These are phyloP conservation scores for Annulohypoxylon truncatum DNA, from an alignment of 2,329 filamentous ascomycete genomes.

Conservation along the genomic window DNA sequence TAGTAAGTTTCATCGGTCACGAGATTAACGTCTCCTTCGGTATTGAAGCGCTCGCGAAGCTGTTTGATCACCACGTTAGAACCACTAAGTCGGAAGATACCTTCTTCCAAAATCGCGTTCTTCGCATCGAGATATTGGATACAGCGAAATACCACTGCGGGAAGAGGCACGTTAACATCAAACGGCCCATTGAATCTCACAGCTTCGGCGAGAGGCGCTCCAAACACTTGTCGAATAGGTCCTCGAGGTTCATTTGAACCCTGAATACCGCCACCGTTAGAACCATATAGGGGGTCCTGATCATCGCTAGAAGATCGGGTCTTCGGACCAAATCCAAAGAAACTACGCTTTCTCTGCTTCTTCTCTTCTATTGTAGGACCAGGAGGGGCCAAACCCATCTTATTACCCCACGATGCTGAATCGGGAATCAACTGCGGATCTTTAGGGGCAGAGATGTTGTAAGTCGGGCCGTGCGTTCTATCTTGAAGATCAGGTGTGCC, in stretches of 20 bases:
- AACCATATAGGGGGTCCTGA: slow-evolving; percentile 66
- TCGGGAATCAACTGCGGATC: slow-evolving; percentile 89
- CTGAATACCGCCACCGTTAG: slow-evolving; percentile 56
- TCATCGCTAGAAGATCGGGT: slow-evolving; percentile 68
- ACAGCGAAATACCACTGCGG: slow-evolving; percentile 93
- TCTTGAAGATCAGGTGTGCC: slow-evolving; percentile 48
- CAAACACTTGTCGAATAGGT: slow-evolving; percentile 80
- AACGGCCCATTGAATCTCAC: slow-evolving; percentile 81
- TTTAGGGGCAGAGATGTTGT: slow-evolving; percentile 83
- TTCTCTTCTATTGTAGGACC: slow-evolving; percentile 75
- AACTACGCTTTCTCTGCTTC: slow-evolving; percentile 80
- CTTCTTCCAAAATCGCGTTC: slow-evolving; percentile 86
- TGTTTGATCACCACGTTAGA: slow-evolving; percentile 94
- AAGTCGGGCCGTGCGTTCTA: slow-evolving; percentile 54
- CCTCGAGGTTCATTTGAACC: slow-evolving; percentile 58
- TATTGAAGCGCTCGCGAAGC: slow-evolving; percentile 92
- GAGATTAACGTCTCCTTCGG: slow-evolving; percentile 89
- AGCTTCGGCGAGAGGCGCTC: slow-evolving; percentile 85
- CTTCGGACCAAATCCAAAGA: slow-evolving; percentile 77
- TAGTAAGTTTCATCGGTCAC: slow-evolving; percentile 85
- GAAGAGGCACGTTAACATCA: slow-evolving; percentile 80
- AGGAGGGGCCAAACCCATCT: slow-evolving; percentile 62
- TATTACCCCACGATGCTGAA: slow-evolving; percentile 87
- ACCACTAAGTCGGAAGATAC: slow-evolving; percentile 96
- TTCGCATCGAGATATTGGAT: slow-evolving; percentile 91